phyloP scores from a whole-genome alignment of 2,329 filamentous ascomycete genomes.

The Xylogone sp. region DNA sequence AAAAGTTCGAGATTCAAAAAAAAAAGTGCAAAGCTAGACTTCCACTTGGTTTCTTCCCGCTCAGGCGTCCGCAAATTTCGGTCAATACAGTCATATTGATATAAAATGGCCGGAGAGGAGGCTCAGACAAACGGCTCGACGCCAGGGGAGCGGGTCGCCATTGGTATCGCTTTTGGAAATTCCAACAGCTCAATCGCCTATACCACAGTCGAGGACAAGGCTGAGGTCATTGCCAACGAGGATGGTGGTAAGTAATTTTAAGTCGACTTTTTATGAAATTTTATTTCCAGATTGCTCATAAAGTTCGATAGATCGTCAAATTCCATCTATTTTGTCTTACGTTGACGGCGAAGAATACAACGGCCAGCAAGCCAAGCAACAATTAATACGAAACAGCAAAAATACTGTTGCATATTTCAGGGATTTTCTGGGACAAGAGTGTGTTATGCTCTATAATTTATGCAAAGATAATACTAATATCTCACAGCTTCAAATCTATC shows the following conservation, averaged over 20 bases:
- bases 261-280: neutral
- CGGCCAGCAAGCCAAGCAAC: conserved; percentile 89
- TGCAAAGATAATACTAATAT: conserved; percentile 15
- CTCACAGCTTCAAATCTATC: conserved; percentile 78
- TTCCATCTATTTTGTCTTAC: conserved; percentile 91
- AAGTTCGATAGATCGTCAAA: conserved; percentile 74
- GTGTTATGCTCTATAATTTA: conserved; percentile 31
- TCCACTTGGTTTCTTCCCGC: neutral
- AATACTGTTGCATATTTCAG: conserved; percentile 97
- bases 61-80: neutral
- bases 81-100: conserved; percentile 1
- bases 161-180: conserved; percentile 97
- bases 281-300: neutral
- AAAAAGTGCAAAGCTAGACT: neutral
- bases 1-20: conserved; percentile 13
- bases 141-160: conserved; percentile 64
- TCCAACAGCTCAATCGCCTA: conserved; percentile 96
- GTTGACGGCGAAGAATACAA: conserved; percentile 96
- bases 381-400: conserved; percentile 85
- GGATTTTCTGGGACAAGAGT: conserved; percentile 94
- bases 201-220: conserved; percentile 89
- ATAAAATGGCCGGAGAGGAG: conserved; percentile 26
- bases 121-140: conserved; percentile 26
- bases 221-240: conserved; percentile 98
- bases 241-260: conserved; percentile 71